A percentile compares a stretch with the other conserved stretches of the same genome.
phyloP scores from a whole-genome alignment of 208 protist genomes.

The Acanthamoeba royreba region DNA sequence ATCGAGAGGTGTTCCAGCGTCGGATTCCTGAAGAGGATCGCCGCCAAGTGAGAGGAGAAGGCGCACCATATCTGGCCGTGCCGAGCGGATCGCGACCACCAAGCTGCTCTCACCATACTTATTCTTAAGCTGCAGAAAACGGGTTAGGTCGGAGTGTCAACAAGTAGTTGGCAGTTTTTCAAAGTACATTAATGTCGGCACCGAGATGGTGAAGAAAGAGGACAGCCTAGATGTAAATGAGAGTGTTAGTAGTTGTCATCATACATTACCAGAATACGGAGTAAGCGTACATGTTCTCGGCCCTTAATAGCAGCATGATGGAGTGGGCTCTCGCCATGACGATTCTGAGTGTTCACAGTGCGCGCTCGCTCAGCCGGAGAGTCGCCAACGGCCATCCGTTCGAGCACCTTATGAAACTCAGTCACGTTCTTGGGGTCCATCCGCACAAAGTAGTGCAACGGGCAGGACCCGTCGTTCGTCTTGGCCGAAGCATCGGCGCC shows the following conservation, averaged over 20 bases:
- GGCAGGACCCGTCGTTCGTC: constrained; percentile 33
- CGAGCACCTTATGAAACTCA: constrained; percentile 39
- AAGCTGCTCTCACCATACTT: constrained; percentile 9
- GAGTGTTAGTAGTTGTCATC: too few relatives aligned
- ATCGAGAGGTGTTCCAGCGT: not conserved
- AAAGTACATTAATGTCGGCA: not conserved
- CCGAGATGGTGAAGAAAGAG: not conserved
- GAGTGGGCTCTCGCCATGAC: constrained; percentile 30
- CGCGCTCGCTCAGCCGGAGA: not conserved
- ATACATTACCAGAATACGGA: not conserved
- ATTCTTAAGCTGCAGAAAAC: not conserved
- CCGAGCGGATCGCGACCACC: not conserved
- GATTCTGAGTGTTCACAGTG: constrained; percentile 24
- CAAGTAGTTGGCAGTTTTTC: not conserved
- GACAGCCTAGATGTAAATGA: not conserved
- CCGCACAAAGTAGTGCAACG: constrained; percentile 39
- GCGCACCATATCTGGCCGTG: not conserved
- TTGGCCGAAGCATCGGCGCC: not conserved
- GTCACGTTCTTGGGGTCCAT: constrained; percentile 35
- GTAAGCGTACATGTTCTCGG: not conserved
- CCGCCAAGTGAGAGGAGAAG: not conserved
- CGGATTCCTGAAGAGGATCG: not conserved
- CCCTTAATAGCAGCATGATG: constrained; percentile 25
- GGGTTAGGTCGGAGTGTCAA: not conserved
- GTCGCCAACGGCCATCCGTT: constrained; percentile 10